phyloP scores from a whole-genome alignment of 2,329 filamentous ascomycete species.

The Ophiostoma angusticollis region DNA sequence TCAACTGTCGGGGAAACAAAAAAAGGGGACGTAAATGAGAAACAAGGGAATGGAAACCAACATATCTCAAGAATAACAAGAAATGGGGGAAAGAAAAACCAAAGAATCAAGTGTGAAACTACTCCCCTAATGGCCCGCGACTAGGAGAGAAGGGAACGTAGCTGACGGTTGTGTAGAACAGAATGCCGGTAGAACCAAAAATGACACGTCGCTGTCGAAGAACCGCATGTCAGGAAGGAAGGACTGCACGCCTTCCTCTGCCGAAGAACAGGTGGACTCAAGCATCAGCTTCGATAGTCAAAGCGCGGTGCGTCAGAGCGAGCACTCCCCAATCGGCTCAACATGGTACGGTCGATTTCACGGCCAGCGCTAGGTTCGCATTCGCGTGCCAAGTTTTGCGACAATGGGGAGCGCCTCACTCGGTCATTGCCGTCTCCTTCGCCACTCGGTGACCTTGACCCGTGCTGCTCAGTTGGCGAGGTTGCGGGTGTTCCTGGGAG shows the following conservation, averaged over 20 bases:
- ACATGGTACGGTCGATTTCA: conserved; percentile 44
- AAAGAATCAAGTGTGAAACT: too few relatives aligned
- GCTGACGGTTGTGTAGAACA: background rate
- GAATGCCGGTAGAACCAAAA: background rate
- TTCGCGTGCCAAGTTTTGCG: conserved; percentile 33
- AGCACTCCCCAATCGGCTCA: conserved; percentile 28
- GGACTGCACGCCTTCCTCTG: too few relatives aligned
- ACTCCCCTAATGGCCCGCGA: conserved; percentile 2
- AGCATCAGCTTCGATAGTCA: background rate
- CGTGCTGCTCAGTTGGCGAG: conserved; percentile 26
- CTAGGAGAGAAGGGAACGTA: background rate
- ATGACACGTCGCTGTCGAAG: too few relatives aligned
- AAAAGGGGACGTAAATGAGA: background rate
- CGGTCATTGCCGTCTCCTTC: conserved; percentile 19
- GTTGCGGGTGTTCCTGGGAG: conserved; percentile 17
- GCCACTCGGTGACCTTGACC: conserved; percentile 15
- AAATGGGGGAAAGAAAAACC: too few relatives aligned
- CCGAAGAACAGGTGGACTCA: background rate
- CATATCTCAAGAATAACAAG: background rate
- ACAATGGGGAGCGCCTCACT: conserved; percentile 18
- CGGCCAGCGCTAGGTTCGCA: conserved; percentile 18
- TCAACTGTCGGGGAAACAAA: background rate
- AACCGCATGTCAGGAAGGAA: too few relatives aligned
- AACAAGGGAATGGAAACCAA: background rate
- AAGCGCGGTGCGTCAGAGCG: conserved; percentile 1